Evolutionary conservation across 805 yeast species (phyloP).

Genomic region (Ogataea nakhonphanomensis): DNA sequence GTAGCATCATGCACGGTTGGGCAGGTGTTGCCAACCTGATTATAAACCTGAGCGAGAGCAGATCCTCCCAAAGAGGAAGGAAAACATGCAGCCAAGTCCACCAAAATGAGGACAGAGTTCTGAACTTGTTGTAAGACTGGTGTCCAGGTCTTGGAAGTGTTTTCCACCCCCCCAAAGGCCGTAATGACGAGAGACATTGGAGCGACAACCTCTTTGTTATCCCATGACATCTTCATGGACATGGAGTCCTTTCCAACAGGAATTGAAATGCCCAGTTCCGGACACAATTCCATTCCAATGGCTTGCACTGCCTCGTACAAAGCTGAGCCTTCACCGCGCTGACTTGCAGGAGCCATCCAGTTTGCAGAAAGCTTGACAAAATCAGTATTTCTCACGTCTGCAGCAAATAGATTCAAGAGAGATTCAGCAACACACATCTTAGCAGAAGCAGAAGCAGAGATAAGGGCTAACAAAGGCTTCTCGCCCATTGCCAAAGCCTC

Average conservation of each 20-base stretch:
- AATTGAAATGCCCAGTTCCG: constrained; percentile 82
- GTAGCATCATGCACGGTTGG: constrained; percentile 77
- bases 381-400: constrained; percentile 74
- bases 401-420: constrained; percentile 80
- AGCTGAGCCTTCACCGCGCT: constrained; percentile 92
- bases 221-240: constrained; percentile 99
- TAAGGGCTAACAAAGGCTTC: constrained; percentile 84
- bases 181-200: constrained; percentile 90
- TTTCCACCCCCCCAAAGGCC: constrained; percentile 82
- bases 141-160: constrained; percentile 93
- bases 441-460: constrained; percentile 87
- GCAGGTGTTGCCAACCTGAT: constrained; percentile 75
- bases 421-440: constrained; percentile 96
- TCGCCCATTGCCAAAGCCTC: constrained; percentile 99
- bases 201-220: constrained; percentile 85
- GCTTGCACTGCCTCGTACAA: constrained; percentile 97
- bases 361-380: constrained; percentile 88
- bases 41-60: constrained; percentile 90
- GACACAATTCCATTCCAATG: constrained; percentile 90
- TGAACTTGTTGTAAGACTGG: constrained; percentile 61
- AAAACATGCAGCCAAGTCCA: constrained; percentile 64
- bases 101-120: constrained; percentile 66
- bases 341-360: constrained; percentile 99
- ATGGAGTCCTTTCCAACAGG: constrained; percentile 99
- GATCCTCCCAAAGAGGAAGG: constrained; percentile 81